Evolutionary conservation across 192 early-diverging fungal species (phyloP).

Genomic region (Chytriomyces sp.): DNA sequence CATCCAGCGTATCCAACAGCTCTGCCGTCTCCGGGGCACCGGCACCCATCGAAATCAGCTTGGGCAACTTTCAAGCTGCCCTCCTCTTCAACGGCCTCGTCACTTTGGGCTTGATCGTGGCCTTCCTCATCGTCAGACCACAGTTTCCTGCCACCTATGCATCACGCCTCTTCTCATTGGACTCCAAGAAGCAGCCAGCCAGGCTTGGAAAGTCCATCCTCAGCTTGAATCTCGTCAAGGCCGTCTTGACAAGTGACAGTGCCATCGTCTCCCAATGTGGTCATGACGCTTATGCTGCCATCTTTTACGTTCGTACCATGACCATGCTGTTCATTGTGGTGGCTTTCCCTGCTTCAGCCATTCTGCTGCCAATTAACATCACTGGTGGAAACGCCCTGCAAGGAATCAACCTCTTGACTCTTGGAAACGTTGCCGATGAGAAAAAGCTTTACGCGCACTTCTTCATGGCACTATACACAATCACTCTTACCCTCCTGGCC

Average conservation of each 20-base stretch:
- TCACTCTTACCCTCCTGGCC: slow-evolving; percentile 42
- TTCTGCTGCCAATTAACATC: slow-evolving; percentile 74
- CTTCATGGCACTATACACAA: slow-evolving; percentile 16
- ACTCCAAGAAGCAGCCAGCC: slow-evolving; percentile 43
- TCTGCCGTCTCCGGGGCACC: background rate
- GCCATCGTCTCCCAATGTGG: slow-evolving; percentile 2
- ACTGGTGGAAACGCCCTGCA: slow-evolving; percentile 42
- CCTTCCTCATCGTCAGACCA: slow-evolving; percentile 70
- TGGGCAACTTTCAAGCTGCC: slow-evolving; percentile 69
- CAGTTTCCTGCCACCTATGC: slow-evolving; percentile 69
- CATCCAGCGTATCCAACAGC: background rate
- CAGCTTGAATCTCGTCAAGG: background rate
- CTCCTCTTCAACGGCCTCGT: slow-evolving; percentile 67
- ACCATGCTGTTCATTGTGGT: slow-evolving; percentile 66
- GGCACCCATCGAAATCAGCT: slow-evolving; percentile 8
- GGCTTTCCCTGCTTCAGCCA: slow-evolving; percentile 54
- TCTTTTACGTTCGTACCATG: slow-evolving; percentile 71
- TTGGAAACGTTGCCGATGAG: slow-evolving; percentile 68
- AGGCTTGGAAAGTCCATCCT: background rate
- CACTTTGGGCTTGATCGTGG: slow-evolving; percentile 52
- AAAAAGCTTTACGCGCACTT: slow-evolving; percentile 73
- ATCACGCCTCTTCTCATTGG: slow-evolving; percentile 69
- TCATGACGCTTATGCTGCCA: slow-evolving; percentile 66
- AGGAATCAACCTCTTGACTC: slow-evolving; percentile 66
- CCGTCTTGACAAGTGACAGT: background rate